These are phyloP conservation scores for Moringa oleifera DNA, from an alignment of 345 rosid genomes.

Conservation along the genomic window DNA sequence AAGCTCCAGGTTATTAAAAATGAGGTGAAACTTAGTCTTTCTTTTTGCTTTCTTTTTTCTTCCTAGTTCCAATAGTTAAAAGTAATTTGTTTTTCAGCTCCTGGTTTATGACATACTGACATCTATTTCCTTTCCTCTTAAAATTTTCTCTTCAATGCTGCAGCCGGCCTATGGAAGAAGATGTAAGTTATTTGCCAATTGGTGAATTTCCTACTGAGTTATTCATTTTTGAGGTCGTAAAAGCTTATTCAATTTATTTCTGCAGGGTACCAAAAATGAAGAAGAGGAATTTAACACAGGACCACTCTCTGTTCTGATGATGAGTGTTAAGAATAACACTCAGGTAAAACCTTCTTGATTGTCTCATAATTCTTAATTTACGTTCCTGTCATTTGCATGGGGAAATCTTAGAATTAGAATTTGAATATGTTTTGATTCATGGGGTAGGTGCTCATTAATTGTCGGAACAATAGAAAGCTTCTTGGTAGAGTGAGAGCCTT, in stretches of 20 bases:
- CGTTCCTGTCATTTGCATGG: background rate
- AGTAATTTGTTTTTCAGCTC: background rate
- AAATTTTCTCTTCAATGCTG: background rate
- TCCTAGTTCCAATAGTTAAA: too few relatives aligned
- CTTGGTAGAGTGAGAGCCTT: conserved; percentile 79
- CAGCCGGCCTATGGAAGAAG: conserved; percentile 57
- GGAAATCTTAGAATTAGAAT: background rate
- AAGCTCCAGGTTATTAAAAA: too few relatives aligned
- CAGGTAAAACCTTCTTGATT: conserved; percentile 35
- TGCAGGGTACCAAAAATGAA: conserved; percentile 43
- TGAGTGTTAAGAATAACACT: conserved; percentile 74
- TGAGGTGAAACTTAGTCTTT: too few relatives aligned
- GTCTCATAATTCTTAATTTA: too few relatives aligned
- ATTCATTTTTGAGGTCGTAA: background rate
- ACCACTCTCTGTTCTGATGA: conserved; percentile 77
- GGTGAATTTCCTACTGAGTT: background rate
- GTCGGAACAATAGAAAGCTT: conserved; percentile 41
- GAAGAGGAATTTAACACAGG: conserved; percentile 80
- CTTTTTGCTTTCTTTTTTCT: too few relatives aligned
- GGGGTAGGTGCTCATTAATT: conserved; percentile 67
- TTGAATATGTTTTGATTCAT: background rate
- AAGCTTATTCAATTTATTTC: background rate
- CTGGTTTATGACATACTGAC: too few relatives aligned
- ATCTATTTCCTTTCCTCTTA: conserved; percentile 1
- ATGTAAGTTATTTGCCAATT: conserved; percentile 18